Conservation (phyloP, 1,284 basidiomycete species). For the Flammula alnicola region DNA sequence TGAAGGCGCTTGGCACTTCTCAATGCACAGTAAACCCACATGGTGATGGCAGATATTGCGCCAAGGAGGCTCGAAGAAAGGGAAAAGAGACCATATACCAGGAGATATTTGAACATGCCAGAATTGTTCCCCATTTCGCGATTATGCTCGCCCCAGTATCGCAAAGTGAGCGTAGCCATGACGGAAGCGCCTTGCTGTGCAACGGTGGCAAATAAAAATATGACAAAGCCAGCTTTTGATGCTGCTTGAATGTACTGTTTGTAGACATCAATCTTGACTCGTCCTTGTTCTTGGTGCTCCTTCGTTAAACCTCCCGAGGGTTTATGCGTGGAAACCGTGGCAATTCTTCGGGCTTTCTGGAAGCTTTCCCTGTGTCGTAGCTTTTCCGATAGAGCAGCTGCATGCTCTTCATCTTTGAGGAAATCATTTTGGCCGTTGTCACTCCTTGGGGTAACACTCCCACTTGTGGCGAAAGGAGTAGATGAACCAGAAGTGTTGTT, state of each 20-base stretch:
- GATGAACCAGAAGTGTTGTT: slow-evolving; percentile 53
- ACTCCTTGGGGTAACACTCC: slow-evolving; percentile 43
- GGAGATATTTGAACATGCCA: slow-evolving; percentile 61
- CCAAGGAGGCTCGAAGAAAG: slow-evolving; percentile 56
- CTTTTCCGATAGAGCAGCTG: slow-evolving; percentile 46
- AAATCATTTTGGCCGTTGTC: slow-evolving; percentile 17
- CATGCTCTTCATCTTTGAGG: slow-evolving; percentile 26
- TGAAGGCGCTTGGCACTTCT: slow-evolving; percentile 79
- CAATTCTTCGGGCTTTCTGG: slow-evolving; percentile 49
- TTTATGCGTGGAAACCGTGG: slow-evolving; percentile 41
- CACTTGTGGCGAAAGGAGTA: slow-evolving; percentile 55
- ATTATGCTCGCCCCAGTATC: slow-evolving; percentile 85
- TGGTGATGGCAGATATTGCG: slow-evolving; percentile 59
- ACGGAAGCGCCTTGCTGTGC: slow-evolving; percentile 60
- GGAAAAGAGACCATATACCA: slow-evolving; percentile 67
- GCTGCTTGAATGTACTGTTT: slow-evolving; percentile 80
- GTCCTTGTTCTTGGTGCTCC: slow-evolving; percentile 85
- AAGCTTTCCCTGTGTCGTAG: slow-evolving; percentile 54
- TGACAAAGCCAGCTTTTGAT: slow-evolving; percentile 69
- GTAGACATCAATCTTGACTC: slow-evolving; percentile 83
- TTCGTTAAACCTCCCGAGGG: slow-evolving; percentile 58
- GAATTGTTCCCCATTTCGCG: slow-evolving; percentile 60
- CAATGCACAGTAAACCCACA: slow-evolving; percentile 83
- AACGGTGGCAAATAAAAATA: slow-evolving; percentile 67
- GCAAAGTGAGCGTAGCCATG: slow-evolving; percentile 71